These are phyloP conservation scores for Esteya vermicola DNA, from an alignment of 2,329 filamentous ascomycete species.

Conservation along the genomic window DNA sequence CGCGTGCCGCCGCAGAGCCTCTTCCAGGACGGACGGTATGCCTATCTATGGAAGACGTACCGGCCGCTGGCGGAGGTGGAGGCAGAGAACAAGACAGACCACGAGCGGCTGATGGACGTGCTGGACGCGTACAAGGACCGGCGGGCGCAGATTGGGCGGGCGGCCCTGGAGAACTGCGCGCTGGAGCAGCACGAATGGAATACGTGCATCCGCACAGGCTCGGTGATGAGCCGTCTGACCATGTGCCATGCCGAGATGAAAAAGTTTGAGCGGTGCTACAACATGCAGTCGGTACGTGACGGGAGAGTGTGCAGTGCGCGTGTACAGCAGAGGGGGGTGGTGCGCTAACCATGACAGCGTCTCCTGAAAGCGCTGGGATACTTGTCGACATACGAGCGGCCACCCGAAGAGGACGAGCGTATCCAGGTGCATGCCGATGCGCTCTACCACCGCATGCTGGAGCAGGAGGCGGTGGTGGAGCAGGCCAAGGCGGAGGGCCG, in stretches of 20 bases:
- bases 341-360: constrained; percentile 43
- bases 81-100: constrained; percentile 53
- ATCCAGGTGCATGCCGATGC: constrained; percentile 94
- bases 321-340: no score
- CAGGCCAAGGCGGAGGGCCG: constrained; percentile 49
- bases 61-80: constrained; percentile 57
- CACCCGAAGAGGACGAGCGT: constrained; percentile 60
- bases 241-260: constrained; percentile 70
- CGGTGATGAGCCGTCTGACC: constrained; percentile 52
- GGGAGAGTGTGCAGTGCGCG: neutral
- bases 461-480: constrained; percentile 63
- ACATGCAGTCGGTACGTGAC: constrained; percentile 59
- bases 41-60: constrained; percentile 89
- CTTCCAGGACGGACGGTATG: constrained; percentile 50
- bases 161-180: constrained; percentile 87
- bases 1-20: constrained; percentile 34
- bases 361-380: constrained; percentile 88
- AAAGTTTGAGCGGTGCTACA: constrained; percentile 75
- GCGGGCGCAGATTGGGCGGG: constrained; percentile 60
- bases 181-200: constrained; percentile 73
- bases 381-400: constrained; percentile 50
- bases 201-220: constrained; percentile 65
- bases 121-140: constrained; percentile 75
- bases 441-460: constrained; percentile 75
- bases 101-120: constrained; percentile 68